A percentile compares a stretch with the other conserved stretches of the same genome.
Evolutionary conservation across 2,329 filamentous ascomycete species (phyloP).

Genomic region (Aspergillus caelatus): DNA sequence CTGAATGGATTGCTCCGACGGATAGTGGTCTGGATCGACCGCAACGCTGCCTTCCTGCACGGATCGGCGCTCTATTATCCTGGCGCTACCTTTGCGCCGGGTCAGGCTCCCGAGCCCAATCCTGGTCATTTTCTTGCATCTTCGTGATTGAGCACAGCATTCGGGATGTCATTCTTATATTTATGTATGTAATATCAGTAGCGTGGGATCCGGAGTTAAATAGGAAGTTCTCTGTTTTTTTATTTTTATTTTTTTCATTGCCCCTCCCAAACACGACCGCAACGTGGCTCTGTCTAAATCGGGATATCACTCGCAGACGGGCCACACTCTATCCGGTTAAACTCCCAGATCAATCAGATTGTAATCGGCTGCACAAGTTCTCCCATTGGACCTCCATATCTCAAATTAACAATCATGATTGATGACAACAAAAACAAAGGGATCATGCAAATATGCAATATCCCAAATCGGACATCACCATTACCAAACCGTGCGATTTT

Average conservation of each 20-base stretch:
- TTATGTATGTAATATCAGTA: background rate
- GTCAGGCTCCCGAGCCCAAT: conserved; percentile 32
- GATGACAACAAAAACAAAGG: too few relatives aligned
- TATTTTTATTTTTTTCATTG: too few relatives aligned
- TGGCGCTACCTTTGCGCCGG: conserved; percentile 29
- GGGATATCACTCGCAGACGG: background rate
- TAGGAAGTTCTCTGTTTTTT: background rate
- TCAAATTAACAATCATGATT: too few relatives aligned
- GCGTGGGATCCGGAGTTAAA: background rate
- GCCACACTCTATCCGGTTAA: background rate
- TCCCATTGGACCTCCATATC: background rate
- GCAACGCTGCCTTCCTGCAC: conserved; percentile 43
- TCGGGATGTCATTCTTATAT: background rate
- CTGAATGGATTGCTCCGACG: conserved; percentile 51
- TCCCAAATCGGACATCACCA: conserved; percentile 6
- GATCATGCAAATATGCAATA: background rate
- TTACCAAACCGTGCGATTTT: background rate
- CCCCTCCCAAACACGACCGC: background rate
- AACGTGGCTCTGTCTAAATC: background rate
- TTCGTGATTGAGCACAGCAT: conserved; percentile 11
- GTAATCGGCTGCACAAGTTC: background rate
- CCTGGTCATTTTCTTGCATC: conserved; percentile 37
- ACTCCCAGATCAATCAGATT: background rate
- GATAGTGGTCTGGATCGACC: conserved; percentile 55
- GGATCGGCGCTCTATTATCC: conserved; percentile 38